Base-by-base conservation (phyloP, 257 asterid genomes). In the Rehmannia glutinosa region DNA sequence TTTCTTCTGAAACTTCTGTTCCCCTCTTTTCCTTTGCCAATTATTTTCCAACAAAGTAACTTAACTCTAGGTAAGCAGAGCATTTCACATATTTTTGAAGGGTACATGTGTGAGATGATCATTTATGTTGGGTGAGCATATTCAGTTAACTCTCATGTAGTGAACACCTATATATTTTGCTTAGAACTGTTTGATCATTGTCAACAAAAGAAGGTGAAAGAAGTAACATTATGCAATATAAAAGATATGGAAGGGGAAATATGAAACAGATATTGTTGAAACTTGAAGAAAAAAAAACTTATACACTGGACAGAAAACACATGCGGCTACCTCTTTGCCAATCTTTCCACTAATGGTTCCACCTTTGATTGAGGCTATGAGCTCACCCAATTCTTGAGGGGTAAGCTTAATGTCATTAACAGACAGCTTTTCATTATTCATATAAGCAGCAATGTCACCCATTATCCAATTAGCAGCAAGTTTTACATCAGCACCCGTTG, bases 281-380 rank as follows among this genome's bases (percentile, higher is more conserved):
- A 56, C 19, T n/a, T 41, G n/a, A 24, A 49, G 19, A n/a, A 20
- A 38, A 6, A 35, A 1, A 20, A 3, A 21, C 21, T 9, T 39
- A 13, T 36, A 27, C 7, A 20, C 36, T 52, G 39, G 28, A 56
- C 19, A 2, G 36, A 32, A 50, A 25, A 25, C 9, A 52, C 3
- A 51, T 19, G 58, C 19, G 42, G 28, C 5, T 81, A 93, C 98
- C 97, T 90, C 96, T 84, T 94, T 94, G 52, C 97, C 99, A 43
- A 94, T 94, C 82, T 94, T 94, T 54, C 97, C 99, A 42, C 95
- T 94, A 65, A 94, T 91, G 68, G 91, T 91, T 75, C 88, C 97
- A 50, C 79, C 81, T 87, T 88, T 83, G 59, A 88, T 94, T 15
- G 96, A 81, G 71, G 96, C 86, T 68, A 91, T 91, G 67, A 94